Percentiles rank a stretch among this genome's conserved stretches.
These are phyloP conservation scores for Gremmenia infestans DNA, from an alignment of 2,329 filamentous ascomycete genomes.

Conservation along the genomic window DNA sequence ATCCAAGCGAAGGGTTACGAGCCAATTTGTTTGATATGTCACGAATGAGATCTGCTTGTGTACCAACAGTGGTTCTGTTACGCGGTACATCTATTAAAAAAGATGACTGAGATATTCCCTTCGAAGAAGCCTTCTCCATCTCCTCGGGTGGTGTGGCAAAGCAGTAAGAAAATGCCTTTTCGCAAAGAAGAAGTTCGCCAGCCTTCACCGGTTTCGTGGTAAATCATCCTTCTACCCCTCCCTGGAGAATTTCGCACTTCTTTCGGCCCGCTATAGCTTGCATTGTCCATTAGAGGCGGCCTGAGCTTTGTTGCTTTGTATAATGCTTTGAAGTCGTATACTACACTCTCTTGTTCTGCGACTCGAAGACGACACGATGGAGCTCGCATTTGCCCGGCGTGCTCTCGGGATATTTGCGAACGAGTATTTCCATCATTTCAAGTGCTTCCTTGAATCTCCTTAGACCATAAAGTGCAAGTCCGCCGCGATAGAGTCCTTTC, in stretches of 20 bases:
- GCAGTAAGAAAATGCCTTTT: background rate
- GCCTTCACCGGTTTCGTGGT: background rate
- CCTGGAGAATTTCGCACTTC: background rate
- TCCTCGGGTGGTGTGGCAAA: background rate
- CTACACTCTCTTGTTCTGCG: background rate
- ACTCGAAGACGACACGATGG: background rate
- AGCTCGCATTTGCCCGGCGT: background rate
- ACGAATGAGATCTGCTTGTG: background rate
- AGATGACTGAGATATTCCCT: background rate
- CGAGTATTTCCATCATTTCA: background rate
- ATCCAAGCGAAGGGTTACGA: background rate
- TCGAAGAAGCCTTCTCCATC: background rate
- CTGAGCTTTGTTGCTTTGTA: background rate
- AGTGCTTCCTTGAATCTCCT: background rate
- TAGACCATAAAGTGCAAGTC: conserved; percentile 8
- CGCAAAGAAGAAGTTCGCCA: conserved; percentile 1
- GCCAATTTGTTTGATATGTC: background rate
- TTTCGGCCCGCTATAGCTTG: background rate
- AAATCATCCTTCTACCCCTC: background rate
- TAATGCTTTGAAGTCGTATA: conserved; percentile 1
- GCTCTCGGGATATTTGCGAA: background rate
- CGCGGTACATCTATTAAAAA: background rate
- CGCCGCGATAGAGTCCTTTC: conserved; percentile 16
- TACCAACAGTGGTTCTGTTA: background rate
- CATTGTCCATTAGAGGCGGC: background rate